Evolutionary conservation across 441 rosid genomes (phyloP).

Genomic region (Bocquillonia castaneifolia): DNA sequence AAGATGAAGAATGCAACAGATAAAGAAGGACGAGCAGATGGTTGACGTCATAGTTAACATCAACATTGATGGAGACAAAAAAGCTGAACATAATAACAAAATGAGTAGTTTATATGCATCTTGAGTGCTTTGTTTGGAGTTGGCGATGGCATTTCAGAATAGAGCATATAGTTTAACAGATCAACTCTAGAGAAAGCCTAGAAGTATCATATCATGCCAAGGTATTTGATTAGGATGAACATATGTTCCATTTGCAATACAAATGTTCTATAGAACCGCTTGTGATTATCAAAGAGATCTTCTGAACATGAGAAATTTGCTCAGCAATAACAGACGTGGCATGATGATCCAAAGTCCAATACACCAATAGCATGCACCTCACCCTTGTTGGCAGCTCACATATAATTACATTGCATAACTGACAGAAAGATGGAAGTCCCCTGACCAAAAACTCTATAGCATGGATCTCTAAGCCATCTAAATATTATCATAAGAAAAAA

Average conservation of each 20-base stretch:
- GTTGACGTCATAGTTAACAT: not conserved
- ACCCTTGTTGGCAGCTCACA: not conserved
- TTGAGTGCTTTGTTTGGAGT: not conserved
- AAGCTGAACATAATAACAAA: not conserved
- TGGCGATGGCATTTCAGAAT: not conserved
- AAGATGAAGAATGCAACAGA: not conserved
- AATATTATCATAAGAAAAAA: not conserved
- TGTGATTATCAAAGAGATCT: not conserved
- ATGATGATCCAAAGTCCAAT: not conserved
- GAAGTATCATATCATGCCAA: not conserved
- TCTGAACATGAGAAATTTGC: not conserved
- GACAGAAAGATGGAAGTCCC: slow-evolving; percentile 1
- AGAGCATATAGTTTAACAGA: not conserved
- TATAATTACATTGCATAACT: not conserved
- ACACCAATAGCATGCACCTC: not conserved
- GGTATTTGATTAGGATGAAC: not conserved
- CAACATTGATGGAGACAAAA: not conserved
- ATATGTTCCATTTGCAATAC: not conserved
- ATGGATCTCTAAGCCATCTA: not conserved
- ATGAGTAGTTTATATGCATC: not conserved
- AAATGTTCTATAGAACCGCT: not conserved
- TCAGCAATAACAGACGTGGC: not conserved
- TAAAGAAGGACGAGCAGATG: not conserved
- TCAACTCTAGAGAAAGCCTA: not conserved
- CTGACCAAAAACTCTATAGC: not conserved